Conservation (phyloP, 805 yeast genomes). For the Tetrapisispora taiwanensis region DNA sequence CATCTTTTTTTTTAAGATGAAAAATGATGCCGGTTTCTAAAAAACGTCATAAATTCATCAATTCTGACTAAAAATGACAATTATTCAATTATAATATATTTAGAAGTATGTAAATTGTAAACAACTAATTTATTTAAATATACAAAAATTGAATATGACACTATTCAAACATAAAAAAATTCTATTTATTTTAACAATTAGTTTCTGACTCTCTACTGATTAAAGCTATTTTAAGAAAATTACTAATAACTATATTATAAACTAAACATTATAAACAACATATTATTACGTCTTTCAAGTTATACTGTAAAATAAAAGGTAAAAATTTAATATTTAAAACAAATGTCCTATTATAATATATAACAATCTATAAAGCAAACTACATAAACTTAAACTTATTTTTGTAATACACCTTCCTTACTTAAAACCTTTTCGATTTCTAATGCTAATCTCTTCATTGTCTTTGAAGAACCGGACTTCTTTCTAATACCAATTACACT, state of each 20-base stretch:
- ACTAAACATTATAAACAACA: no score
- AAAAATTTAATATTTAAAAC: neutral
- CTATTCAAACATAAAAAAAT: no score
- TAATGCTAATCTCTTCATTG: constrained; percentile 47
- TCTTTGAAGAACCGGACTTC: constrained; percentile 54
- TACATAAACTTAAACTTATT: constrained; percentile 1
- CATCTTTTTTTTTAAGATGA: neutral
- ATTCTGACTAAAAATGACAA: no score
- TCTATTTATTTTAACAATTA: no score
- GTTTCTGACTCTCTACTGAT: neutral
- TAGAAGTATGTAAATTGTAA: no score
- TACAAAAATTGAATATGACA: no score
- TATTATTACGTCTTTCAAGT: no score
- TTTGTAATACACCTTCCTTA: constrained; percentile 46
- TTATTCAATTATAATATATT: no score
- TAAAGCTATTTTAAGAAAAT: no score
- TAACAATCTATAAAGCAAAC: neutral
- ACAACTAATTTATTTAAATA: no score
- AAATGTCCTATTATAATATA: constrained; percentile 1
- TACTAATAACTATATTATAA: no score
- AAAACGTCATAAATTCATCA: neutral
- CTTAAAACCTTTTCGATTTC: constrained; percentile 57
- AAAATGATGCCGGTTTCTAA: neutral
- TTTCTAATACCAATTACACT: constrained; percentile 52
- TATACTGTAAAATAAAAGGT: no score